A percentile compares a stretch with the other conserved stretches of the same genome.
Conservation (phyloP, 495 filamentous ascomycete species). For the Penicillium canescens region DNA sequence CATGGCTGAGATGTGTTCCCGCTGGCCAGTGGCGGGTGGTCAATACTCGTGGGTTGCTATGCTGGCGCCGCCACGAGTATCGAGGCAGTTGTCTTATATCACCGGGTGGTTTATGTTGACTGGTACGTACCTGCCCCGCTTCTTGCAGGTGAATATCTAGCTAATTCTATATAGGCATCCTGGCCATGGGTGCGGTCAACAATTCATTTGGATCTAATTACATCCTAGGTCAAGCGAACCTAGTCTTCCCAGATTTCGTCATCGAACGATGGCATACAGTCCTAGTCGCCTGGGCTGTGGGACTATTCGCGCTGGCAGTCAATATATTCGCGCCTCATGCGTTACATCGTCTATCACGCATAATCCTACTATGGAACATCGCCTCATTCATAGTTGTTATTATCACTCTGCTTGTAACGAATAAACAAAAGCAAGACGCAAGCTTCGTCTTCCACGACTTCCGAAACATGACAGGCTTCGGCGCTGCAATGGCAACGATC, state of each 20-base stretch:
- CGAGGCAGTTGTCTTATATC: constrained; percentile 34
- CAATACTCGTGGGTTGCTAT: constrained; percentile 50
- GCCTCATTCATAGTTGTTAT: constrained; percentile 48
- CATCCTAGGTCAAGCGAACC: constrained; percentile 50
- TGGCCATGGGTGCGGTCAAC: constrained; percentile 54
- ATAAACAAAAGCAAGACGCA: constrained; percentile 49
- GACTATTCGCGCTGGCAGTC: constrained; percentile 31
- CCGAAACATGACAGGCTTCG: constrained; percentile 53
- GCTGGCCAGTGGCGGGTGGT: constrained; percentile 41
- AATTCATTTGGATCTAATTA: constrained; percentile 53
- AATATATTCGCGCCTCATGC: constrained; percentile 48
- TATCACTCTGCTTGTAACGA: constrained; percentile 47
- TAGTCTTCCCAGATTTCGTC: constrained; percentile 43
- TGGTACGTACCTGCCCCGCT: constrained; percentile 12
- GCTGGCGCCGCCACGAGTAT: constrained; percentile 40
- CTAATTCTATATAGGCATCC: neutral
- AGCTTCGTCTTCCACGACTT: constrained; percentile 55
- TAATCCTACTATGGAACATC: constrained; percentile 53
- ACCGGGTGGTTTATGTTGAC: constrained; percentile 43
- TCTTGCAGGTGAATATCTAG: too few species aligned
- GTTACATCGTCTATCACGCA: constrained; percentile 46
- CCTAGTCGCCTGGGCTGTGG: constrained; percentile 46
- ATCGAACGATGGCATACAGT: constrained; percentile 57
- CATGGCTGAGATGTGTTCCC: constrained; percentile 49
- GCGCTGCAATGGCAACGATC: constrained; percentile 44